A percentile compares a stretch with the other conserved stretches of the same genome.
These are phyloP conservation scores for Cochlearia excelsa DNA, from an alignment of 345 rosid genomes.

Conservation along the genomic window DNA sequence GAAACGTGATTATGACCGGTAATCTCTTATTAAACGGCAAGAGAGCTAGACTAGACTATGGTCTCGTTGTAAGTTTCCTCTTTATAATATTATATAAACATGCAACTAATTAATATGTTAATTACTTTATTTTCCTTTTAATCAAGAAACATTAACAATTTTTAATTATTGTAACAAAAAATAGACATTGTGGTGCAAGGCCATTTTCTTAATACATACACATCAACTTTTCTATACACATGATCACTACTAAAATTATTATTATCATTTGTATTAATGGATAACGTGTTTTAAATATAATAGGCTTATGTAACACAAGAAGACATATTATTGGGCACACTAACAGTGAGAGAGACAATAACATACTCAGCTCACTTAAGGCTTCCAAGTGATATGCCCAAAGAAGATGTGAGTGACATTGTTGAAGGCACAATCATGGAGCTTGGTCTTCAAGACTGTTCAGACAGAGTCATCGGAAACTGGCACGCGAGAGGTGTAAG, in stretches of 20 bases:
- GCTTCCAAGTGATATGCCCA: constrained; percentile 53
- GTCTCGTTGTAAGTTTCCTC: constrained; percentile 61
- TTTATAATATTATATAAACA: neutral
- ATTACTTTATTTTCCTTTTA: neutral
- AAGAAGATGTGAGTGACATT: constrained; percentile 47
- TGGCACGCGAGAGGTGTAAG: constrained; percentile 82
- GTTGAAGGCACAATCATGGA: constrained; percentile 60
- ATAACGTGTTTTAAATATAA: no score
- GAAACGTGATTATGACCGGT: constrained; percentile 93
- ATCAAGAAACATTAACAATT: constrained; percentile 1
- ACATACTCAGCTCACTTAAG: constrained; percentile 68
- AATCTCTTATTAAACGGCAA: constrained; percentile 83
- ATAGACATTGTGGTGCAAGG: constrained; percentile 5
- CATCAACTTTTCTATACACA: no score
- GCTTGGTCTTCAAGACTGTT: constrained; percentile 77
- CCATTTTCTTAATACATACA: no score
- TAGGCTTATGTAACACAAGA: constrained; percentile 90
- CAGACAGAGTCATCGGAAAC: constrained; percentile 61
- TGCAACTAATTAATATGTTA: constrained; percentile 7
- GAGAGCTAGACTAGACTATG: constrained; percentile 56
- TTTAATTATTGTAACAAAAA: neutral
- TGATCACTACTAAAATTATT: no score
- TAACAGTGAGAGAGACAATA: constrained; percentile 70
- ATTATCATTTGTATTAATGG: no score
- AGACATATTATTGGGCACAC: constrained; percentile 63